Percentiles rank a stretch among this genome's conserved stretches.
Evolutionary conservation across 2,329 filamentous ascomycete genomes (phyloP).

Genomic region (Elsinoe necatrix): DNA sequence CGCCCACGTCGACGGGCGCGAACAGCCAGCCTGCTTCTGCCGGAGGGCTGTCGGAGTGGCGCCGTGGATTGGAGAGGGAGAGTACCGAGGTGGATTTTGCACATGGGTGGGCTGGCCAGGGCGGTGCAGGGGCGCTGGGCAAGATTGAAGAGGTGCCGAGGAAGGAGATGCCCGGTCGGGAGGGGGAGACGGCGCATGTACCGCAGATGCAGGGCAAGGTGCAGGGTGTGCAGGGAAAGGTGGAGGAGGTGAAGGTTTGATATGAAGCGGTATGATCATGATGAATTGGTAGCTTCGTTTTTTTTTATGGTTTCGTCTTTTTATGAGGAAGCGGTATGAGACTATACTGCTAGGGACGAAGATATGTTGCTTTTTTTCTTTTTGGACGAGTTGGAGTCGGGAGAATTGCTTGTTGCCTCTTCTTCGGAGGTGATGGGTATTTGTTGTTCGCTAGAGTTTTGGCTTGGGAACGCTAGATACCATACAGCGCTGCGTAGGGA

Average conservation of each 20-base stretch:
- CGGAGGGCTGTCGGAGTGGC: constrained; percentile 72
- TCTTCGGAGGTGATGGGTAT: background rate
- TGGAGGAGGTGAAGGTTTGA: constrained; percentile 3
- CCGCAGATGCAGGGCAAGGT: background rate
- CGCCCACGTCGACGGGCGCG: constrained; percentile 21
- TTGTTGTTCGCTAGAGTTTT: too few species aligned
- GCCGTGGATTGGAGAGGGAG: constrained; percentile 62
- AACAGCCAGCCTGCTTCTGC: constrained; percentile 43
- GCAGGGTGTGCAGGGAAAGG: background rate
- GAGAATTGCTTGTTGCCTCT: background rate
- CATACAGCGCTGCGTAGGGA: constrained; percentile 8
- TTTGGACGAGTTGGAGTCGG: background rate
- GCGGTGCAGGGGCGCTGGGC: background rate
- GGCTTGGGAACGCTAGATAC: constrained; percentile 1
- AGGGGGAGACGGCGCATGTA: background rate
- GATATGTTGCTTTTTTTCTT: background rate
- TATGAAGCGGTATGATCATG: background rate
- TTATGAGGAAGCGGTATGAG: background rate
- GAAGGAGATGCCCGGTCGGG: background rate
- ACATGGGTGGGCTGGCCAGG: background rate
- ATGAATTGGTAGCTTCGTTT: background rate
- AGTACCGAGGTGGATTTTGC: constrained; percentile 10
- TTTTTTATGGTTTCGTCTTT: background rate
- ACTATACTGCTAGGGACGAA: background rate
- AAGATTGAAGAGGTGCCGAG: constrained; percentile 6